Conservation (phyloP, 2,329 filamentous ascomycete genomes). For the Zasmidium angulare region DNA sequence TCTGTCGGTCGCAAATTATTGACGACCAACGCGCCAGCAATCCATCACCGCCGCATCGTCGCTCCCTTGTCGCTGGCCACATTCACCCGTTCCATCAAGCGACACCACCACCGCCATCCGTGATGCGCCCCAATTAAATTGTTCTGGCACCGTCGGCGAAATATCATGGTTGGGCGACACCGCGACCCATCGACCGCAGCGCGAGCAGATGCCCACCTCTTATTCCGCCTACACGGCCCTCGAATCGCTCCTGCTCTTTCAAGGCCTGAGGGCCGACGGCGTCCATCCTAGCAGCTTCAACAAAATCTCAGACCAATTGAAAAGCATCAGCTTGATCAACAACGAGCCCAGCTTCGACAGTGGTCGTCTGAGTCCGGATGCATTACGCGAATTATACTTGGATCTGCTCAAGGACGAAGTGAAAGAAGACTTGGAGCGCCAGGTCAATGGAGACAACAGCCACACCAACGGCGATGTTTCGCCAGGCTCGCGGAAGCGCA, state of each 20-base stretch:
- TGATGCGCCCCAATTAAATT: background rate
- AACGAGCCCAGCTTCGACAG: constrained; percentile 71
- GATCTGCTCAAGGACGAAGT: constrained; percentile 73
- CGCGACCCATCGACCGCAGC: background rate
- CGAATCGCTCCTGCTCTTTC: constrained; percentile 83
- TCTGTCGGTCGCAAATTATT: no score
- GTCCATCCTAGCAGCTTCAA: constrained; percentile 64
- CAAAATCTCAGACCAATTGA: constrained; percentile 72
- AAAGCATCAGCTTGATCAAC: constrained; percentile 70
- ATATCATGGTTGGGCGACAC: constrained; percentile 35
- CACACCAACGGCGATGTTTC: constrained; percentile 50
- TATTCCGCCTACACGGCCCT: constrained; percentile 70
- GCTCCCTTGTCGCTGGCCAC: no score
- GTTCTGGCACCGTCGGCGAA: background rate
- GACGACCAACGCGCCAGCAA: background rate
- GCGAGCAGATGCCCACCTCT: background rate
- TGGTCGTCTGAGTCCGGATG: constrained; percentile 71
- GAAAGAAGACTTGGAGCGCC: constrained; percentile 40
- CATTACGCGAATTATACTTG: constrained; percentile 76
- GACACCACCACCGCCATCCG: background rate
- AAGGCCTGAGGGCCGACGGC: constrained; percentile 70
- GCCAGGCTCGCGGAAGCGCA: constrained; percentile 66
- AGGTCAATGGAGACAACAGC: constrained; percentile 25
- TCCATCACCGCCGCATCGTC: background rate
- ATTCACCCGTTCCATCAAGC: background rate